Percentiles rank a stretch among this genome's conserved stretches.
These are phyloP conservation scores for Yamadazyma scolyti DNA, from an alignment of 805 yeast species.

Conservation along the genomic window DNA sequence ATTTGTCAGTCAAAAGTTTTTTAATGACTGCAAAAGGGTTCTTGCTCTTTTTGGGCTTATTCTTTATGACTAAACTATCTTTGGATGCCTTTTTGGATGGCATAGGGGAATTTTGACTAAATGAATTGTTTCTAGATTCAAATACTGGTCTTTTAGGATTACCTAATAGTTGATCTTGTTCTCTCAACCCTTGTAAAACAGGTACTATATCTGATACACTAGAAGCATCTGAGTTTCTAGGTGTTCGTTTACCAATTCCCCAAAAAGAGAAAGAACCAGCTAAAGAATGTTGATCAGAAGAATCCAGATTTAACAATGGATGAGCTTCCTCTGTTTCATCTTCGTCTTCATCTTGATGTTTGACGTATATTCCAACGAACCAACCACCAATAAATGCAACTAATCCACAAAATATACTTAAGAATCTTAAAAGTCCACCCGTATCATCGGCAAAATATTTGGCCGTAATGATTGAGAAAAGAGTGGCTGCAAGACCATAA, in stretches of 20 bases:
- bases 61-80: slow-evolving; percentile 2
- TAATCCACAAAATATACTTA: slow-evolving; percentile 50
- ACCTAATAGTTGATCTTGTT: slow-evolving; percentile 3
- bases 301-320: not conserved
- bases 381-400: slow-evolving; percentile 42
- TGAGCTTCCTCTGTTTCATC: slow-evolving; percentile 8
- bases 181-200: slow-evolving; percentile 9
- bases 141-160: slow-evolving; percentile 5
- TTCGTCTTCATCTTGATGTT: slow-evolving; percentile 21
- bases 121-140: slow-evolving; percentile 9
- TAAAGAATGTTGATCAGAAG: slow-evolving; percentile 10
- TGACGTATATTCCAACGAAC: slow-evolving; percentile 38
- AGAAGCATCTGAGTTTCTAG: slow-evolving; percentile 14
- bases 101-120: slow-evolving; percentile 1
- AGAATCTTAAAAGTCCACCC: slow-evolving; percentile 51
- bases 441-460: slow-evolving; percentile 49
- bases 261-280: slow-evolving; percentile 37
- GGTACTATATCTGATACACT: slow-evolving; percentile 15
- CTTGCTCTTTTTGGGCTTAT: slow-evolving; percentile 4
- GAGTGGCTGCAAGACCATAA: slow-evolving; percentile 68
- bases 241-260: slow-evolving; percentile 36
- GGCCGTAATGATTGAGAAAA: slow-evolving; percentile 58
- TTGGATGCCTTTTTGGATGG: slow-evolving; percentile 3
- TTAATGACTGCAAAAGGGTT: slow-evolving; percentile 17
- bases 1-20: slow-evolving; percentile 17